phyloP scores from a whole-genome alignment of 176 grass and related monocot species.

The Lolium multiflorum region DNA sequence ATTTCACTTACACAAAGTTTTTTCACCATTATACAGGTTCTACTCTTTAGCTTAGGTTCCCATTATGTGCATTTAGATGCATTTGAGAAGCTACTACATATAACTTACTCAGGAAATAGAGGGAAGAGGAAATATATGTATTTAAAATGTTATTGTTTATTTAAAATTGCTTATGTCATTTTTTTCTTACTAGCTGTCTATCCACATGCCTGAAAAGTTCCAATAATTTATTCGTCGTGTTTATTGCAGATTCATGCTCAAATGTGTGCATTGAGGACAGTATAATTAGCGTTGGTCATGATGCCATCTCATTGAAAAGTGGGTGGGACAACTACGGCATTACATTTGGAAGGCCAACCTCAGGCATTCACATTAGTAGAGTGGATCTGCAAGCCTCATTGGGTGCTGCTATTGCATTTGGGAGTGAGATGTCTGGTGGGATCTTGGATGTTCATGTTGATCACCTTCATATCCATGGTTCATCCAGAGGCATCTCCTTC shows the following conservation, averaged over 20 bases:
- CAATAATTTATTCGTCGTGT: background rate
- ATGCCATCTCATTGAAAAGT: slow-evolving; percentile 81
- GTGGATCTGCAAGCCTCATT: slow-evolving; percentile 62
- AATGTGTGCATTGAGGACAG: slow-evolving; percentile 79
- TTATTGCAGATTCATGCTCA: slow-evolving; percentile 78
- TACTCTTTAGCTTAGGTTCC: slow-evolving; percentile 23
- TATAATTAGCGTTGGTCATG: slow-evolving; percentile 59
- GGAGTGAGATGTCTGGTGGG: slow-evolving; percentile 89
- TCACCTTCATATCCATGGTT: slow-evolving; percentile 60
- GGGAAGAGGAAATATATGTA: background rate
- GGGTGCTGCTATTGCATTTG: slow-evolving; percentile 74
- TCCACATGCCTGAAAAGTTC: slow-evolving; percentile 9
- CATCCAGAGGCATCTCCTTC: slow-evolving; percentile 68
- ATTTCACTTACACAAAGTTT: background rate
- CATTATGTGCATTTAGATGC: slow-evolving; percentile 10
- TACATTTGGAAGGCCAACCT: slow-evolving; percentile 60
- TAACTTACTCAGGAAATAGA: background rate
- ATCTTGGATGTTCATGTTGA: slow-evolving; percentile 61
- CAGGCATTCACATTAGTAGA: slow-evolving; percentile 63
- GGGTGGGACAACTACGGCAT: slow-evolving; percentile 79
- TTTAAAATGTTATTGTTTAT: too few relatives aligned
- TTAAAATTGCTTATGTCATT: background rate
- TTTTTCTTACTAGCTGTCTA: background rate
- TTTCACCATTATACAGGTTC: background rate
- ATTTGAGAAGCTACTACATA: slow-evolving; percentile 15